Evolutionary conservation across 371 early-diverging fungal genomes (phyloP).

Genomic region (Smittium mucronatum): DNA sequence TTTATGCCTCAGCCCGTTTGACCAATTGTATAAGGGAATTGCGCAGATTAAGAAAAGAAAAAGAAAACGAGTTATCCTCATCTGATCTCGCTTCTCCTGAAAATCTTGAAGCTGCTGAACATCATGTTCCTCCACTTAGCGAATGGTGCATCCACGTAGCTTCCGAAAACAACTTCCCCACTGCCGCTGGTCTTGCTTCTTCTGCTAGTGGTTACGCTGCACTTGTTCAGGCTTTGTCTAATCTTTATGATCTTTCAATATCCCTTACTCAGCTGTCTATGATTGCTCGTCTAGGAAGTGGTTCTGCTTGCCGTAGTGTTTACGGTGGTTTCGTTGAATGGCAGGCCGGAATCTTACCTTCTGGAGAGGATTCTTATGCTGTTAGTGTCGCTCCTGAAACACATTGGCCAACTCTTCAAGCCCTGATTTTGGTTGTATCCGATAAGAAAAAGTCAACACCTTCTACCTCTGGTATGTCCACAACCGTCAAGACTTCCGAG

Average conservation of each 20-base stretch:
- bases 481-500: conserved; percentile 79
- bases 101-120: too few relatives aligned
- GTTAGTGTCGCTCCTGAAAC: conserved; percentile 76
- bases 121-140: conserved; percentile 39
- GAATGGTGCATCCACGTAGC: conserved; percentile 58
- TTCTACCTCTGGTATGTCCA: conserved; percentile 95
- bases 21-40: conserved; percentile 70
- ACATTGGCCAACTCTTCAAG: conserved; percentile 94
- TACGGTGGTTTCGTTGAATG: conserved; percentile 96
- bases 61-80: conserved; percentile 43
- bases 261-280: conserved; percentile 61
- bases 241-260: conserved; percentile 58
- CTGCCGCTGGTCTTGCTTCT: conserved; percentile 98
- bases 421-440: conserved; percentile 83
- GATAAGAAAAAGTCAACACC: conserved; percentile 84
- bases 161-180: conserved; percentile 97
- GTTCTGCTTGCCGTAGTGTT: conserved; percentile 93
- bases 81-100: conserved; percentile 24
- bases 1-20: conserved; percentile 67
- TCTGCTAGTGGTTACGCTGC: conserved; percentile 96
- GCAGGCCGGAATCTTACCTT: conserved; percentile 67
- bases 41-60: conserved; percentile 52
- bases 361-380: conserved; percentile 81
- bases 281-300: conserved; percentile 93
- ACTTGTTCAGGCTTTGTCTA: conserved; percentile 71